phyloP scores from a whole-genome alignment of 495 filamentous ascomycete species.

The Articulospora tetracladia region DNA sequence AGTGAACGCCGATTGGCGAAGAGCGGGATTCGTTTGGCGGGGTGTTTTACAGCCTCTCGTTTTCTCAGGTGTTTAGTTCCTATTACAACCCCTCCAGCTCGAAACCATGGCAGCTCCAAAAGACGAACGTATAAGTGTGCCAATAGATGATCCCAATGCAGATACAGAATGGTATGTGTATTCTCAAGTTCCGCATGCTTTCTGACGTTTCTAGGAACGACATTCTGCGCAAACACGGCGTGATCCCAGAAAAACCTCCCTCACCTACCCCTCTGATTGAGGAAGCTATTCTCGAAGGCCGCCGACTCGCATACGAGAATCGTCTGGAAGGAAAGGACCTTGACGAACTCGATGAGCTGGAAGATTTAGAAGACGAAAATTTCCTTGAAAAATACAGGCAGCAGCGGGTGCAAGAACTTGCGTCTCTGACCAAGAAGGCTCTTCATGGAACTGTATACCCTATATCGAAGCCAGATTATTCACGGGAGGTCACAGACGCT shows the following conservation, averaged over 20 bases:
- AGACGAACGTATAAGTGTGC: conserved; percentile 65
- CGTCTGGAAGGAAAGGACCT: conserved; percentile 89
- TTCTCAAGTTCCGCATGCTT: background rate
- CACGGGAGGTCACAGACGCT: conserved; percentile 87
- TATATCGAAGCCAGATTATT: conserved; percentile 89
- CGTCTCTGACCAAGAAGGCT: conserved; percentile 65
- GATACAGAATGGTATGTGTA: conserved; percentile 88
- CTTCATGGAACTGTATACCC: conserved; percentile 88
- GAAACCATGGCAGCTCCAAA: conserved; percentile 67
- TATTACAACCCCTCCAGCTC: background rate
- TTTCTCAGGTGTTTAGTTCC: too few species aligned
- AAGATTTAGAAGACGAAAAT: conserved; percentile 86
- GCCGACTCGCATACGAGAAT: conserved; percentile 79
- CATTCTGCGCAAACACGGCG: conserved; percentile 91
- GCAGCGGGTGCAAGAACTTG: conserved; percentile 78
- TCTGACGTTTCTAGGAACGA: conserved; percentile 71
- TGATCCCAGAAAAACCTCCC: conserved; percentile 94
- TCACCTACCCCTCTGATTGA: conserved; percentile 92
- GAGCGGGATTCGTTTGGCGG: background rate
- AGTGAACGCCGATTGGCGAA: background rate
- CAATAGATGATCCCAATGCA: conserved; percentile 90
- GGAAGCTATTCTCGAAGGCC: conserved; percentile 84
- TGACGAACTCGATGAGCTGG: conserved; percentile 87
- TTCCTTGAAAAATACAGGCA: conserved; percentile 86
- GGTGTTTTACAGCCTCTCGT: background rate